phyloP scores from a whole-genome alignment of 2,329 filamentous ascomycete genomes.

The Sordariomycetes sp. region DNA sequence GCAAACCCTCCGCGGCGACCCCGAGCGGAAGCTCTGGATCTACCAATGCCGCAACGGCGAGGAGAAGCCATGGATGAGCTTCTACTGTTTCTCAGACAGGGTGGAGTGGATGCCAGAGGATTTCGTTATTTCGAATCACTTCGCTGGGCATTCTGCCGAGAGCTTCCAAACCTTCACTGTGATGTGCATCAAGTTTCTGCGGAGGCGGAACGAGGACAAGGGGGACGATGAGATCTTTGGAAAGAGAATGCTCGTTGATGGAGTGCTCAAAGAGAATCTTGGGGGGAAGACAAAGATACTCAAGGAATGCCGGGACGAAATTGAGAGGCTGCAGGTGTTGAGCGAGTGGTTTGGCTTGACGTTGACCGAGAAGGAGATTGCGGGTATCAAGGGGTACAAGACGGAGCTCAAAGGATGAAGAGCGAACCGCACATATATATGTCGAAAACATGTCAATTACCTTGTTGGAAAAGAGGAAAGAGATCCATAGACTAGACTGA shows the following conservation, averaged over 20 bases:
- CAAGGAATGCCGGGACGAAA: conserved; percentile 36
- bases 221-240: conserved; percentile 38
- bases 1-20: conserved; percentile 25
- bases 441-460: too few relatives aligned
- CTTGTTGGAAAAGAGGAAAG: too few relatives aligned
- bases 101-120: conserved; percentile 53
- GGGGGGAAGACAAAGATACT: conserved; percentile 39
- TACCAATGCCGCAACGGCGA: conserved; percentile 48
- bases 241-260: conserved; percentile 41
- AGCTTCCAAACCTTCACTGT: conserved; percentile 46
- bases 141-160: conserved; percentile 36
- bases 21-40: conserved; percentile 49
- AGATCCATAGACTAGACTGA: too few relatives aligned
- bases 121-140: conserved; percentile 52
- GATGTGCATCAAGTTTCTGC: conserved; percentile 44
- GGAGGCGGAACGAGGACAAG: conserved; percentile 25
- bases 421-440: too few relatives aligned
- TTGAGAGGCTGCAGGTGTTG: conserved; percentile 41
- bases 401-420: too few relatives aligned
- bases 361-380: conserved; percentile 37
- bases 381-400: conserved; percentile 38
- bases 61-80: conserved; percentile 42
- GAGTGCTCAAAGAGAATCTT: conserved; percentile 42
- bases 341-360: conserved; percentile 42
- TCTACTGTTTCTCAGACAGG: conserved; percentile 55